Evolutionary conservation across 495 filamentous ascomycete genomes (phyloP).

Genomic region (Clohesyomyces aquaticus): DNA sequence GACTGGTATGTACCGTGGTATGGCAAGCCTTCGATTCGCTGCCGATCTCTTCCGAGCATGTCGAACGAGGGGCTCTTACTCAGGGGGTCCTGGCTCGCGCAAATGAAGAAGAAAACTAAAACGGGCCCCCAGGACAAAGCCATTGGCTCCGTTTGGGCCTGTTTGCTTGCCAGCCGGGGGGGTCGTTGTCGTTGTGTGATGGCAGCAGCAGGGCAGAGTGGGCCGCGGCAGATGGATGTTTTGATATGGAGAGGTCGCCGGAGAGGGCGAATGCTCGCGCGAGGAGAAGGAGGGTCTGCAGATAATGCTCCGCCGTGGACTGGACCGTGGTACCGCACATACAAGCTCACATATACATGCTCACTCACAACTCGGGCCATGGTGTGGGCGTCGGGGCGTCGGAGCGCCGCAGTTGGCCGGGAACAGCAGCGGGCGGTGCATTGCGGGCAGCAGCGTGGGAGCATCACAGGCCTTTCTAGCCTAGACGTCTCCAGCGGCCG

Average conservation of each 20-base stretch:
- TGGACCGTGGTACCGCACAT: no score
- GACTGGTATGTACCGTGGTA: constrained; percentile 5
- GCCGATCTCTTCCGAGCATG: constrained; percentile 16
- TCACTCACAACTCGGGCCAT: no score
- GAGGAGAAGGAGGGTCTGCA: background rate
- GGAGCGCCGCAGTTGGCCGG: background rate
- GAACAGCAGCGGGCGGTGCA: background rate
- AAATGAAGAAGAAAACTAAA: constrained; percentile 38
- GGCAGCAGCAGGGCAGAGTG: background rate
- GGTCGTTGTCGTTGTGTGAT: background rate
- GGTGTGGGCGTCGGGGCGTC: background rate
- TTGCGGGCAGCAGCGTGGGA: background rate
- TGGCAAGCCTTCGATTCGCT: constrained; percentile 34
- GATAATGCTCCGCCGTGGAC: no score
- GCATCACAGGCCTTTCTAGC: background rate
- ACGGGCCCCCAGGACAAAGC: constrained; percentile 16
- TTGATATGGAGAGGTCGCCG: background rate
- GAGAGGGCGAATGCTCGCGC: background rate
- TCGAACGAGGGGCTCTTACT: constrained; percentile 17
- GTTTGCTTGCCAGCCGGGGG: constrained; percentile 24
- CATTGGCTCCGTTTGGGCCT: constrained; percentile 20
- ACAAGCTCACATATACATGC: no score
- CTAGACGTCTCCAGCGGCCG: background rate
- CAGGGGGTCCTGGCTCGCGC: constrained; percentile 18
- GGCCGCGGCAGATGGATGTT: background rate